Conservation (phyloP, 2,329 filamentous ascomycete species). For the Colletotrichum orbiculare region DNA sequence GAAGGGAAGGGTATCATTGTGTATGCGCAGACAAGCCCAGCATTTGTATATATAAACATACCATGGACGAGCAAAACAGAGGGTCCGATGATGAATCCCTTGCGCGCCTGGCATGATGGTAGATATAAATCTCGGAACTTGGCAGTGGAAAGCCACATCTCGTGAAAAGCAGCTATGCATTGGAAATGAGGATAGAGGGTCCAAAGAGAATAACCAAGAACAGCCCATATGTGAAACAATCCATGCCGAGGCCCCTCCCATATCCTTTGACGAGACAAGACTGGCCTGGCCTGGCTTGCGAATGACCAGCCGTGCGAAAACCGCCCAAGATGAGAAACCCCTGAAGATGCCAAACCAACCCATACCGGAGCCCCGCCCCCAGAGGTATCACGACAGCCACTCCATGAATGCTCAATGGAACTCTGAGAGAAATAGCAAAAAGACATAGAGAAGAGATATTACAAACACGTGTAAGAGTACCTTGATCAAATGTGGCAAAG, state of each 20-base stretch:
- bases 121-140: too few species aligned
- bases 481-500: slow-evolving; percentile 3
- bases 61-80: too few species aligned
- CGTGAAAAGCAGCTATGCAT: too few species aligned
- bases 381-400: slow-evolving; percentile 37
- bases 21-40: slow-evolving; percentile 2
- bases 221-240: background rate
- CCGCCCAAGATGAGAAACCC: slow-evolving; percentile 18
- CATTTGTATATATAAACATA: too few species aligned
- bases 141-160: too few species aligned
- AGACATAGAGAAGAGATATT: slow-evolving; percentile 38
- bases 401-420: slow-evolving; percentile 38
- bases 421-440: slow-evolving; percentile 39
- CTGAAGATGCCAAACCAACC: slow-evolving; percentile 37
- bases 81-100: too few species aligned
- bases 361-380: background rate
- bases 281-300: background rate
- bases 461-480: slow-evolving; percentile 14
- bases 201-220: background rate
- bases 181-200: background rate
- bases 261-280: too few species aligned
- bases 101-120: too few species aligned
- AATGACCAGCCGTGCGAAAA: slow-evolving; percentile 7
- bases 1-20: slow-evolving; percentile 37
- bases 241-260: background rate